phyloP scores from a whole-genome alignment of 371 early-diverging fungal genomes.

The Nematocida ironsii region DNA sequence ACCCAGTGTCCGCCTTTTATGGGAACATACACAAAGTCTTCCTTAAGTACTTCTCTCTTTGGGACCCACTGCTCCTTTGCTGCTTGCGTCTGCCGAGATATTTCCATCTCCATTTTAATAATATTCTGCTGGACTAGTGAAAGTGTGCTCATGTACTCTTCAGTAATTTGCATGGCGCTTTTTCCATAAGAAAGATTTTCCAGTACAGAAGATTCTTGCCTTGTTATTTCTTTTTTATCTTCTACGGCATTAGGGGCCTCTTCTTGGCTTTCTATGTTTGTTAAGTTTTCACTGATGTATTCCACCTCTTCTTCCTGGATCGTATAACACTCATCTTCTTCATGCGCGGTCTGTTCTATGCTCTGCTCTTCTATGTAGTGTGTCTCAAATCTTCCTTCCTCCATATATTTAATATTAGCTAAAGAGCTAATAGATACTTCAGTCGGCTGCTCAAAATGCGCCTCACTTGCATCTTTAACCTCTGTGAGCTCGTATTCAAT shows the following conservation, averaged over 20 bases:
- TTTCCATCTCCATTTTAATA: conserved; percentile 54
- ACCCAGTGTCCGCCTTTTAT: conserved; percentile 11
- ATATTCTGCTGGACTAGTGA: conserved; percentile 50
- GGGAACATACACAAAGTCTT: conserved; percentile 16
- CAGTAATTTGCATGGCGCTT: background rate
- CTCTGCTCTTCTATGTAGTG: conserved; percentile 3
- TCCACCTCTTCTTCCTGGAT: background rate
- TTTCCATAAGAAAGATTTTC: background rate
- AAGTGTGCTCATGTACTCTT: conserved; percentile 42
- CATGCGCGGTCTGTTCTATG: background rate
- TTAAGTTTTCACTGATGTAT: background rate
- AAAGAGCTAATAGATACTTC: conserved; percentile 9
- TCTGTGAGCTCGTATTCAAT: background rate
- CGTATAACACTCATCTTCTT: conserved; percentile 1
- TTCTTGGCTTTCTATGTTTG: background rate
- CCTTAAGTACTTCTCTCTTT: conserved; percentile 16
- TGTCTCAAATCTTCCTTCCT: background rate
- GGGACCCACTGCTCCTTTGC: conserved; percentile 49
- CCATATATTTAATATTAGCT: conserved; percentile 8
- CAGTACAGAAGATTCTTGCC: background rate
- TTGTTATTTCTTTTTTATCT: background rate
- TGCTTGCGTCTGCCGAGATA: conserved; percentile 35
- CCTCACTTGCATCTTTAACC: background rate
- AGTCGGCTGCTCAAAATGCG: background rate
- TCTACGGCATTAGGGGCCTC: background rate